phyloP scores from a whole-genome alignment of 2,329 filamentous ascomycete species.

The Cordyceps cateniannulata region DNA sequence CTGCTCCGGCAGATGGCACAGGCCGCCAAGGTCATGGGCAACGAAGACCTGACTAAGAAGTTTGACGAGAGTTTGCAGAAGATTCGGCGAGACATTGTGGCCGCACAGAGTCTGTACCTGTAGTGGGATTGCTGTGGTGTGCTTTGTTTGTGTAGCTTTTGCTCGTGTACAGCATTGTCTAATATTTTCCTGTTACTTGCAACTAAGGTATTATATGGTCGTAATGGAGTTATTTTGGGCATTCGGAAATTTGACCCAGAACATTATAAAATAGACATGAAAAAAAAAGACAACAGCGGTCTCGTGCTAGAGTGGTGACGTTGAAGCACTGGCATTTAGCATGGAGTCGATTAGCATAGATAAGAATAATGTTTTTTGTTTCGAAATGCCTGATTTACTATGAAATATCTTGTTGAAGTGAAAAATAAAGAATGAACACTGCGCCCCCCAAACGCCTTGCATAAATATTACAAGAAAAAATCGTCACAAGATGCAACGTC shows the following conservation, averaged over 20 bases:
- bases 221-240: constrained; percentile 7
- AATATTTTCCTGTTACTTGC: constrained; percentile 12
- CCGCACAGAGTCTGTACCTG: constrained; percentile 87
- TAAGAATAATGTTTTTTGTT: constrained; percentile 1
- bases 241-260: constrained; percentile 1
- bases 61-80: constrained; percentile 82
- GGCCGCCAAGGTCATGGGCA: constrained; percentile 96
- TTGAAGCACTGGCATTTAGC: constrained; percentile 12
- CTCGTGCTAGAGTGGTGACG: not conserved
- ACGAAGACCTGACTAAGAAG: constrained; percentile 84
- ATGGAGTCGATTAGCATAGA: not conserved
- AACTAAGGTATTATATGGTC: constrained; percentile 6
- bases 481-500: no score
- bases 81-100: constrained; percentile 89
- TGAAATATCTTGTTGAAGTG: not conserved
- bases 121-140: constrained; percentile 39
- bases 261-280: not conserved
- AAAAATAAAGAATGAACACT: not conserved
- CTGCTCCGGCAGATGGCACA: constrained; percentile 91
- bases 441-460: not conserved
- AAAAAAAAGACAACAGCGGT: not conserved
- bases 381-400: no score
- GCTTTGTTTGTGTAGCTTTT: not conserved
- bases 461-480: not conserved
- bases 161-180: not conserved